Percentiles rank a stretch among this genome's conserved stretches.
phyloP scores from a whole-genome alignment of 2,329 filamentous ascomycete species.

The Penicillium sp. region DNA sequence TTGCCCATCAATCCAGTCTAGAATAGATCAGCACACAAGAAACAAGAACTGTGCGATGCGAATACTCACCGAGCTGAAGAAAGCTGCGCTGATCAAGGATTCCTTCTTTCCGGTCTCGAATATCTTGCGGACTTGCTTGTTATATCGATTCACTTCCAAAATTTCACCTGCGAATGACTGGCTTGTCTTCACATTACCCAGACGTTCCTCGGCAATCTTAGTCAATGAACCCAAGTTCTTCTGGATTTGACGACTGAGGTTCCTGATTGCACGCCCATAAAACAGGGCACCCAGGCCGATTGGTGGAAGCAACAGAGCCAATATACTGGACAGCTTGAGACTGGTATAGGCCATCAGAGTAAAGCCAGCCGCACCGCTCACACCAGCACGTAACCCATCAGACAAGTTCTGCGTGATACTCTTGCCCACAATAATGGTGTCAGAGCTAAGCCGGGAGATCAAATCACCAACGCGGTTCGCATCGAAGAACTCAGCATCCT shows the following conservation, averaged over 20 bases:
- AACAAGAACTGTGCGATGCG: background rate
- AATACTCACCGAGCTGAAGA: constrained; percentile 65
- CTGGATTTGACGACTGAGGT: constrained; percentile 87
- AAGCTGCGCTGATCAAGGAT: constrained; percentile 82
- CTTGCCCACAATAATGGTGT: constrained; percentile 97
- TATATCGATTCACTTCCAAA: constrained; percentile 86
- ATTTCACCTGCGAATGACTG: constrained; percentile 94
- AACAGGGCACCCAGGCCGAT: constrained; percentile 87
- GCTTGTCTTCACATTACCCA: constrained; percentile 93
- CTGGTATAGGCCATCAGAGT: constrained; percentile 95
- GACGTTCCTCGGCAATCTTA: constrained; percentile 96
- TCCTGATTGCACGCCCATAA: constrained; percentile 84
- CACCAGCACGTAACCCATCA: constrained; percentile 85
- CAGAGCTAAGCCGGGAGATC: constrained; percentile 90
- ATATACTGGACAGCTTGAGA: constrained; percentile 80
- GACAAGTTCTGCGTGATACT: constrained; percentile 97
- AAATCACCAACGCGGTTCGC: constrained; percentile 94
- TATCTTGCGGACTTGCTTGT: constrained; percentile 85
- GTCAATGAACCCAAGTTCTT: constrained; percentile 88
- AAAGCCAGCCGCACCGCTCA: constrained; percentile 87
- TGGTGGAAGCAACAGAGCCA: constrained; percentile 84
- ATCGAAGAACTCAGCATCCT: constrained; percentile 98
- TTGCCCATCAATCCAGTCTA: constrained; percentile 90
- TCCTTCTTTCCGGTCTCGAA: constrained; percentile 85
- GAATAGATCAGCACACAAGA: background rate